A percentile compares a stretch with the other conserved stretches of the same genome.
These are phyloP conservation scores for Iberis amara DNA, from an alignment of 441 rosid species.

Conservation along the genomic window DNA sequence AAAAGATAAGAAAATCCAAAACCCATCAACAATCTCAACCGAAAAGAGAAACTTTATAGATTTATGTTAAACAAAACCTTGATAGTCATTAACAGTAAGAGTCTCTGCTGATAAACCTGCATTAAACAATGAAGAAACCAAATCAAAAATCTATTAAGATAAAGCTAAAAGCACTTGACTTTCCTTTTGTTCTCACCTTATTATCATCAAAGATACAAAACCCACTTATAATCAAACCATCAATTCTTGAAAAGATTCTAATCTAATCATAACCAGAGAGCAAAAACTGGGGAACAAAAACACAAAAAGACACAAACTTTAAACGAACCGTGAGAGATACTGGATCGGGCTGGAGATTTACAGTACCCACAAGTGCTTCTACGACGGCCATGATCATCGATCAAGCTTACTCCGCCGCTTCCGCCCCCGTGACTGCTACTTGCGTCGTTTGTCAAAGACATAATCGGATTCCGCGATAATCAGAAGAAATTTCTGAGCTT, in stretches of 20 bases:
- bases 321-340: conserved; percentile 67
- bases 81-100: conserved; percentile 82
- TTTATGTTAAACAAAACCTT: conserved; percentile 43
- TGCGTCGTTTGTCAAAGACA: conserved; percentile 47
- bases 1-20: neutral
- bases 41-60: conserved; percentile 1
- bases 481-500: neutral
- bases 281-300: neutral
- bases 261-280: neutral
- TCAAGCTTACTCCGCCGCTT: conserved; percentile 47
- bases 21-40: neutral
- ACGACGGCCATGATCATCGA: conserved; percentile 54
- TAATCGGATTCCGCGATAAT: conserved; percentile 1
- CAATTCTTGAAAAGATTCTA: neutral
- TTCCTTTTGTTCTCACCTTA: neutral
- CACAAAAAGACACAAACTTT: neutral
- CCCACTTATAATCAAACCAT: too few relatives aligned
- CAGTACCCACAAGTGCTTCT: conserved; percentile 75
- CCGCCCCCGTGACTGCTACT: conserved; percentile 45
- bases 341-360: conserved; percentile 43
- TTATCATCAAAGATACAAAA: too few relatives aligned
- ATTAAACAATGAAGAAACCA: conserved; percentile 17
- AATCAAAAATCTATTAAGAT: neutral
- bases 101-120: conserved; percentile 63
- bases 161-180: neutral